Base-by-base conservation (phyloP, 352 stramenopile genomes). In the Peronosclerospora sorghi region DNA sequence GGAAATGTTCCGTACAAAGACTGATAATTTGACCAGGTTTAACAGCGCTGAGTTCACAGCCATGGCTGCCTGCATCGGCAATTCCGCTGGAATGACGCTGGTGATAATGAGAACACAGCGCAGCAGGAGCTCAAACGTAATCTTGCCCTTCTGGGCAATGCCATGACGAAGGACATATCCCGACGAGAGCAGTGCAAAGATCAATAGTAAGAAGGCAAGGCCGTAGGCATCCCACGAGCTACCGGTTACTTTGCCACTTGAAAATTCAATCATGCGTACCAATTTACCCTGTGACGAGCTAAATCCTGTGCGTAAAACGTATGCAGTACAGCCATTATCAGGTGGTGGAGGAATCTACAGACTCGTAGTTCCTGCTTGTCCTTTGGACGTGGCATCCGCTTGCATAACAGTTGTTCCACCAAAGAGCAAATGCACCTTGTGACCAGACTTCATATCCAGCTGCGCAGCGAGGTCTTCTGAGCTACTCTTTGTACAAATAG, bases 31-130 rank as follows among this genome's bases (percentile, higher is more conserved):
- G 5, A 96, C 82, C 24, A 99, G 72, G 45, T 89, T 86, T 5
- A 94, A 58, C 24, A 99, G 64, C 34, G 90, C 95, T 50, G 90
- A 97, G 56, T 97, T 99, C 20, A 99, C 95, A 2, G 95, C 95
- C 66, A 99, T 89, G 20, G 78, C 82, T 10, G 97, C 87, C 61
- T 99, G 94, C 93, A 99, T 98, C 2, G 96, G 96, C 23, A 99
- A 71, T 56, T 99, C 95, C 4, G 95, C 95, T 5, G 96, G 96
- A 35, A 99, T 97, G 2, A 99, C 96, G 39, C 81, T 96, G 13
- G 96, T 99, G 51, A 99, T 95, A 48, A 99, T 98, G 27, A 99
- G 91, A 30, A 99, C 91, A 51, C 96, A 98, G 45, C 97, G 94
- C 15, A 99, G 71, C 13, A 97, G 51, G 9, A 99, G 72, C 50